Evolutionary conservation across 1,284 basidiomycete genomes (phyloP).

Genomic region (Bjerkandera adusta): DNA sequence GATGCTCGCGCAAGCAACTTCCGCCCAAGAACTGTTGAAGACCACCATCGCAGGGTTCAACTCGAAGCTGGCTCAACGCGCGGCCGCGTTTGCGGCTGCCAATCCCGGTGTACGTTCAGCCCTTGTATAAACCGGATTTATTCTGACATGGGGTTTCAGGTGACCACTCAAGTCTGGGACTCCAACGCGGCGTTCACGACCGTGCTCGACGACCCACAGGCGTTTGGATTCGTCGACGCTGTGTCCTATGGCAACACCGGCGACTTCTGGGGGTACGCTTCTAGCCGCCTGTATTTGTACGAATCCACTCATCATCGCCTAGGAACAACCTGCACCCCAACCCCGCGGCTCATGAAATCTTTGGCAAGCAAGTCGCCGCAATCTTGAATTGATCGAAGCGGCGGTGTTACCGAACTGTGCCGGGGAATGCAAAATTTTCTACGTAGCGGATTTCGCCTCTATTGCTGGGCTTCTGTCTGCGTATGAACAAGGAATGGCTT

Average conservation of each 20-base stretch:
- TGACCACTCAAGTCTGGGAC: conserved; percentile 50
- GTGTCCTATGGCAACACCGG: conserved; percentile 45
- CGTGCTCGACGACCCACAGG: conserved; percentile 45
- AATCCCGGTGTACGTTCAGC: conserved; percentile 40
- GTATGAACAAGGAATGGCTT: too few species aligned
- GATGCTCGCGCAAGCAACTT: conserved; percentile 46
- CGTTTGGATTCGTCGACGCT: conserved; percentile 53
- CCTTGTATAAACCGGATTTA: too few species aligned
- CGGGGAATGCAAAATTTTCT: too few species aligned
- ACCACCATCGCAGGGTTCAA: conserved; percentile 52
- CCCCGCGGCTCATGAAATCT: conserved; percentile 25
- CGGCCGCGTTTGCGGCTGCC: conserved; percentile 37
- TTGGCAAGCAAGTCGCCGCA: conserved; percentile 21
- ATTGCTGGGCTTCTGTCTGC: too few species aligned
- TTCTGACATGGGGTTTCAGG: too few species aligned
- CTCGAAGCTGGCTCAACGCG: conserved; percentile 40
- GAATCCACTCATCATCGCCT: not conserved
- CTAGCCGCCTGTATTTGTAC: not conserved
- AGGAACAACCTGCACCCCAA: conserved; percentile 36
- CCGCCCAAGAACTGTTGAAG: conserved; percentile 41
- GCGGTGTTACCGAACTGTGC: too few species aligned
- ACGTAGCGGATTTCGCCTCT: too few species aligned
- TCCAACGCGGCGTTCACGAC: conserved; percentile 49
- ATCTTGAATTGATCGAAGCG: conserved; percentile 19
- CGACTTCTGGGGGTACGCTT: conserved; percentile 50